phyloP scores from a whole-genome alignment of 2,329 filamentous ascomycete species.

The Juglanconis oblonga region DNA sequence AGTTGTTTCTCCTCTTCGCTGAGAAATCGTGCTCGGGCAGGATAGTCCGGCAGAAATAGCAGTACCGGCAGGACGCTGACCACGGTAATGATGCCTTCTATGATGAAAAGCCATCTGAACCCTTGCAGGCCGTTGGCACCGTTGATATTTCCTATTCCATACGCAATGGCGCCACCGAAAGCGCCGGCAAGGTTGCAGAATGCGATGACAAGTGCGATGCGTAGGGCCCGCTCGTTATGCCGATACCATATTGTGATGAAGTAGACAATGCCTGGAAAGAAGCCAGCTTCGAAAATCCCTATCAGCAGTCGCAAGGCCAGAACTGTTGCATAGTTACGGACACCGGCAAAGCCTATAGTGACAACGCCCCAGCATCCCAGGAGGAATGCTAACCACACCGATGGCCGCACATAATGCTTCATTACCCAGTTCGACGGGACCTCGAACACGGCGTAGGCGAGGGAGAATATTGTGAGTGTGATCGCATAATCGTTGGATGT shows the following conservation, averaged over 20 bases:
- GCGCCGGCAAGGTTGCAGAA: conserved; percentile 22
- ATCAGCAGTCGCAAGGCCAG: conserved; percentile 29
- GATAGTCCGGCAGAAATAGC: conserved; percentile 25
- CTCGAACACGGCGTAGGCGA: conserved; percentile 31
- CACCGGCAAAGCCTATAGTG: conserved; percentile 25
- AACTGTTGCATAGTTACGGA: conserved; percentile 26
- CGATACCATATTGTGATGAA: conserved; percentile 33
- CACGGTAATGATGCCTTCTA: conserved; percentile 7
- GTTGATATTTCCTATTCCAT: conserved; percentile 33
- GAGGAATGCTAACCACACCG: conserved; percentile 25
- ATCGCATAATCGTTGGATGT: conserved; percentile 4
- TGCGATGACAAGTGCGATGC: conserved; percentile 9
- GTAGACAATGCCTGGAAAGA: conserved; percentile 32
- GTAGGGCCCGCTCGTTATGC: conserved; percentile 29
- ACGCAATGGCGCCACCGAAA: conserved; percentile 27
- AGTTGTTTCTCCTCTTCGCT: conserved; percentile 21
- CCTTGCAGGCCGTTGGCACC: conserved; percentile 32
- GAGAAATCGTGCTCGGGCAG: conserved; percentile 23
- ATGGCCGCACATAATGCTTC: conserved; percentile 27
- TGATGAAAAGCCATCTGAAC: conserved; percentile 32
- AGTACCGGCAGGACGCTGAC: conserved; percentile 2
- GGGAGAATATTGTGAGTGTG: conserved; percentile 24
- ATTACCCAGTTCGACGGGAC: conserved; percentile 29
- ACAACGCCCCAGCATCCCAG: conserved; percentile 29
- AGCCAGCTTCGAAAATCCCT: conserved; percentile 33